Percentiles rank a stretch among this genome's conserved stretches.
These are phyloP conservation scores for Ampelocalamus luodianensis DNA, from an alignment of 176 grass and related monocot genomes.

Conservation along the genomic window DNA sequence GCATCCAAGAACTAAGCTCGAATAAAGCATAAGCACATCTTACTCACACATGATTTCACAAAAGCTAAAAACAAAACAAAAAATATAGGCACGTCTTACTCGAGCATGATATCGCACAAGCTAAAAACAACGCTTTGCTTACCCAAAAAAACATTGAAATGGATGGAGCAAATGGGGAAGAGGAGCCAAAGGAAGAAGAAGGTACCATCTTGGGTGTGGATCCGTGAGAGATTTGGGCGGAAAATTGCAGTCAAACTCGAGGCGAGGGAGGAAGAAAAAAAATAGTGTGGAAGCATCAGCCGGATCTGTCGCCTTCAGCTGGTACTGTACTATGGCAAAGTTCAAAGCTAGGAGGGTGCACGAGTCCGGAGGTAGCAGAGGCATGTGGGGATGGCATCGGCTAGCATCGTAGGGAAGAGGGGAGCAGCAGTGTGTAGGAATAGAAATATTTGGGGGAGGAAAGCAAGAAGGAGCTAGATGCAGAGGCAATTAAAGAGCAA, in stretches of 20 bases:
- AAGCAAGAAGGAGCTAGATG: too few relatives aligned
- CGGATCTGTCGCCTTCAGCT: constrained; percentile 37
- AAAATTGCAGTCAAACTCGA: background rate
- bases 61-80: background rate
- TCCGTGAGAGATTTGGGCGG: background rate
- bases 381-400: too few relatives aligned
- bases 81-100: background rate
- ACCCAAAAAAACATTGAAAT: constrained; percentile 29
- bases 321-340: constrained; percentile 2
- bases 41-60: background rate
- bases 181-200: background rate
- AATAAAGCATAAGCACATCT: too few relatives aligned
- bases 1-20: too few relatives aligned
- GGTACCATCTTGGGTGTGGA: constrained; percentile 42
- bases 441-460: too few relatives aligned
- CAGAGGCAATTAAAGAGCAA: too few relatives aligned
- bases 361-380: too few relatives aligned
- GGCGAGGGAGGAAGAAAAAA: background rate
- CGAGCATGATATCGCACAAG: background rate
- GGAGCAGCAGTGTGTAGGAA: too few relatives aligned
- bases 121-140: background rate
- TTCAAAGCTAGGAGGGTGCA: background rate
- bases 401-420: too few relatives aligned
- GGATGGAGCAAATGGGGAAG: background rate
- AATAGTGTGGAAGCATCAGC: constrained; percentile 29